Evolutionary conservation across 805 yeast genomes (phyloP).

Genomic region (Lachancea sp.): DNA sequence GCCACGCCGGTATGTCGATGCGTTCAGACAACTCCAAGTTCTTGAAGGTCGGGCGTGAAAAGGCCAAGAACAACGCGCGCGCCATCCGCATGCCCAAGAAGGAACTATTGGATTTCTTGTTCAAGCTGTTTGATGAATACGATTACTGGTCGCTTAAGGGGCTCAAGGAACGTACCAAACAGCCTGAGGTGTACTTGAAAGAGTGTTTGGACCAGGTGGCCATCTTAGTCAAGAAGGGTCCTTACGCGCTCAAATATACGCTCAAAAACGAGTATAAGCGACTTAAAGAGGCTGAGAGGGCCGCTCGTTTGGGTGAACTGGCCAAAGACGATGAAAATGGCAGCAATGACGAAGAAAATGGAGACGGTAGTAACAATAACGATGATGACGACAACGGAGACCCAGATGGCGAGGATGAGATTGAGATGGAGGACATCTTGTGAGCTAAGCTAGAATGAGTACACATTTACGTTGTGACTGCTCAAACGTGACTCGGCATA

Average conservation of each 20-base stretch:
- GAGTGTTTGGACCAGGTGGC: conserved; percentile 91
- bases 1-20: conserved; percentile 80
- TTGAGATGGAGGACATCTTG: conserved; percentile 72
- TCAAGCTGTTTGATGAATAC: conserved; percentile 85
- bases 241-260: conserved; percentile 87
- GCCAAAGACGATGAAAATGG: conserved; percentile 37
- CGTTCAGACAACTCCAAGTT: conserved; percentile 66
- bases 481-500: neutral
- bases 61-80: conserved; percentile 44
- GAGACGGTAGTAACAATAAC: conserved; percentile 55
- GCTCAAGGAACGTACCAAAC: conserved; percentile 85
- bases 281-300: conserved; percentile 68
- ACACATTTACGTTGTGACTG: conserved; percentile 16
- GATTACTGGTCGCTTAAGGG: conserved; percentile 97
- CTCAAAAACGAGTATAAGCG: conserved; percentile 85
- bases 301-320: conserved; percentile 52
- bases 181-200: conserved; percentile 89
- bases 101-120: conserved; percentile 80
- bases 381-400: conserved; percentile 27
- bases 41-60: conserved; percentile 47
- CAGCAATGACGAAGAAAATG: conserved; percentile 38
- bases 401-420: conserved; percentile 54
- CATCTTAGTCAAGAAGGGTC: conserved; percentile 84
- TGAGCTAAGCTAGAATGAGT: neutral
- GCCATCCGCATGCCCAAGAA: conserved; percentile 92